A percentile compares a stretch with the other conserved stretches of the same genome.
Conservation (phyloP, 2,329 filamentous ascomycete genomes). For the Cladophialophora immunda region DNA sequence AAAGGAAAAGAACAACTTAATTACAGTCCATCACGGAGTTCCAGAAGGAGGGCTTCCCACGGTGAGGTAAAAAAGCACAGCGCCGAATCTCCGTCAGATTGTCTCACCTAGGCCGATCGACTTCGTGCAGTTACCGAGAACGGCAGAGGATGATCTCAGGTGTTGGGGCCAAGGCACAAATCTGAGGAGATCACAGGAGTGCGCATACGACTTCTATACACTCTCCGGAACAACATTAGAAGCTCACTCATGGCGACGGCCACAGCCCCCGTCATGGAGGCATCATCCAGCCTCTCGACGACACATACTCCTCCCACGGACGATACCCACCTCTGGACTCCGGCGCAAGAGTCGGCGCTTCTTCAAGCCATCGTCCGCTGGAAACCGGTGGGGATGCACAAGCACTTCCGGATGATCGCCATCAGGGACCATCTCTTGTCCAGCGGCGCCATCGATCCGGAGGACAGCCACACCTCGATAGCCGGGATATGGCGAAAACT, state of each 20-base stretch:
- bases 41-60: no score
- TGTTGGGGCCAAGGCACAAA: no score
- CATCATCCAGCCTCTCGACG: neutral
- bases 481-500: conserved; percentile 93
- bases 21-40: no score
- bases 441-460: conserved; percentile 77
- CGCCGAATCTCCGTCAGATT: no score
- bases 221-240: neutral
- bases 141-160: no score
- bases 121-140: no score
- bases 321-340: conserved; percentile 74
- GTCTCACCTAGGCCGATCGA: no score
- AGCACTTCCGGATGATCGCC: conserved; percentile 90
- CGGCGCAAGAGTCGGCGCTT: conserved; percentile 90
- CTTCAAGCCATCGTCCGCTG: conserved; percentile 92
- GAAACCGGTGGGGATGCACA: conserved; percentile 98
- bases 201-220: neutral
- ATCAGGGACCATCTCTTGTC: conserved; percentile 82
- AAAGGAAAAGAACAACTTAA: no score
- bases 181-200: no score
- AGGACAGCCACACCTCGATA: conserved; percentile 71
- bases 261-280: neutral
- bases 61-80: no score
- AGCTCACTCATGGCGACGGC: neutral
- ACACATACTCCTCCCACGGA: neutral